Percentiles rank a stretch among this genome's conserved stretches.
Conservation (phyloP, 768 basidiomycete species). For the Boletus rufocinnamomeus region DNA sequence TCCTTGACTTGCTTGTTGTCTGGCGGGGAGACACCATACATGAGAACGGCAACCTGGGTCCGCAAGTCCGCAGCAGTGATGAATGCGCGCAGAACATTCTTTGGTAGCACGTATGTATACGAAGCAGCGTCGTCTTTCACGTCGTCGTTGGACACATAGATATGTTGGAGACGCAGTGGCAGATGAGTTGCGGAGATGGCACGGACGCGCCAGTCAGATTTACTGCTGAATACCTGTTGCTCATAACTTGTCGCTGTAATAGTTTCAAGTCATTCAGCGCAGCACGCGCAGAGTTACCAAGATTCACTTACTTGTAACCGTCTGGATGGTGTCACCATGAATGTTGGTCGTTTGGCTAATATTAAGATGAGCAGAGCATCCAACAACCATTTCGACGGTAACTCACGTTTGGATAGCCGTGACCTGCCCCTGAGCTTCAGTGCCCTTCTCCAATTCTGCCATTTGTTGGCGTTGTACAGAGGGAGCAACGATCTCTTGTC, state of each 20-base stretch:
- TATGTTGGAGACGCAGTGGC: conserved; percentile 93
- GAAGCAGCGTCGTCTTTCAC: conserved; percentile 97
- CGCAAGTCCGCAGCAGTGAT: conserved; percentile 91
- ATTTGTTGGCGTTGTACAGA: conserved; percentile 98
- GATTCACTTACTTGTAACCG: conserved; percentile 74
- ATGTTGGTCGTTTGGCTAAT: conserved; percentile 91
- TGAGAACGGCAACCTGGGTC: conserved; percentile 91
- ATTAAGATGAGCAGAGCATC: conserved; percentile 6
- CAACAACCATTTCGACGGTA: background rate
- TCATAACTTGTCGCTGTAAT: conserved; percentile 88
- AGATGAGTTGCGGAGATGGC: conserved; percentile 98
- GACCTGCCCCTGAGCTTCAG: conserved; percentile 92
- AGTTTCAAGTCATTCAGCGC: conserved; percentile 4
- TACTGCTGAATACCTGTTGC: conserved; percentile 97
- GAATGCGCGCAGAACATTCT: conserved; percentile 94
- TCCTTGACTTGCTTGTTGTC: conserved; percentile 99
- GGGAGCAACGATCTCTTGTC: conserved; percentile 96
- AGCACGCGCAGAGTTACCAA: background rate
- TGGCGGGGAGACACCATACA: conserved; percentile 90
- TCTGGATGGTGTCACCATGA: conserved; percentile 94
- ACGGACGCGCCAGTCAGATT: conserved; percentile 99
- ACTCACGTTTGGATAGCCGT: conserved; percentile 90
- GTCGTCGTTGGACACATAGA: conserved; percentile 99
- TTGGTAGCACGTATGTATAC: conserved; percentile 94
- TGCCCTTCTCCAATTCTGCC: conserved; percentile 97